A percentile compares a stretch with the other conserved stretches of the same genome.
phyloP scores from a whole-genome alignment of 176 grass and related monocot species.

The Cenchrus purpureus region DNA sequence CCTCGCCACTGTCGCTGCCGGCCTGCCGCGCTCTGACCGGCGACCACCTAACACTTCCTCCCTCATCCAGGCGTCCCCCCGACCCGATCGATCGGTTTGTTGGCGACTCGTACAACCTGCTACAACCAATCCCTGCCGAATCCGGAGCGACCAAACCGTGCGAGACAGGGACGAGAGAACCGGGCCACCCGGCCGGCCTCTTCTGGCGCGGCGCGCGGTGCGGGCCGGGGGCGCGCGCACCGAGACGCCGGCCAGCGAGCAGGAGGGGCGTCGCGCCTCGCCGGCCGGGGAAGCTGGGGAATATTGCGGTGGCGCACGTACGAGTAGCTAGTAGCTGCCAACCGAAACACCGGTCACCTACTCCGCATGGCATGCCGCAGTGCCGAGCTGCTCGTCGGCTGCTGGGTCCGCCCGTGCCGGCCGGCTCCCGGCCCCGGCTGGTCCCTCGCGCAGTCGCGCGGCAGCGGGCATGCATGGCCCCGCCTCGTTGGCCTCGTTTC shows the following conservation, averaged over 20 bases:
- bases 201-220: not conserved
- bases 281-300: not conserved
- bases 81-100: too few species aligned
- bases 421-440: not conserved
- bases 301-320: not conserved
- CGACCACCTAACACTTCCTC: slow-evolving; percentile 10
- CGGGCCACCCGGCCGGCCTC: slow-evolving; percentile 12
- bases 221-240: not conserved
- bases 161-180: not conserved
- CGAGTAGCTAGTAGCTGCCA: not conserved
- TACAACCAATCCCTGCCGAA: not conserved
- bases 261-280: not conserved
- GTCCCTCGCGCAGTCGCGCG: not conserved
- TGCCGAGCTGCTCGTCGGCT: not conserved
- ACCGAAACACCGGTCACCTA: slow-evolving; percentile 30
- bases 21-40: not conserved
- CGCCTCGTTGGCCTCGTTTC: not conserved
- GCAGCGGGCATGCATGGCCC: not conserved
- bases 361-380: not conserved
- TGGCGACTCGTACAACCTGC: not conserved
- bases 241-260: not conserved
- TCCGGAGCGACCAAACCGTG: not conserved
- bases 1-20: not conserved
- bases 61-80: not conserved
- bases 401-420: not conserved